These are phyloP conservation scores for Parietaria judaica DNA, from an alignment of 306 rosid species.

Conservation along the genomic window DNA sequence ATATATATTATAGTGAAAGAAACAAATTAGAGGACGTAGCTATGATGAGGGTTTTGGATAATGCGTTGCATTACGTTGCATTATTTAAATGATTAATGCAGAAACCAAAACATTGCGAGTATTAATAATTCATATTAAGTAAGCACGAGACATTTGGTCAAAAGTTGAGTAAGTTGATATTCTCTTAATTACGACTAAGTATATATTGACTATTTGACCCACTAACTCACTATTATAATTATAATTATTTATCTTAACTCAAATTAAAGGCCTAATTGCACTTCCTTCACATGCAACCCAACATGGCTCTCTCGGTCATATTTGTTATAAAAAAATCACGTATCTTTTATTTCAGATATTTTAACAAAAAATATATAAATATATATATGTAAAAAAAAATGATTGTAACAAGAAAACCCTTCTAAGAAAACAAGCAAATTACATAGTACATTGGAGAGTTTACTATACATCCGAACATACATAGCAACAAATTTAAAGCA, in stretches of 20 bases:
- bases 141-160: constrained; percentile 13
- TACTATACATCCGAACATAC: no score
- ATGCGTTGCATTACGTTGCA: not conserved
- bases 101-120: constrained; percentile 9
- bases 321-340: not conserved
- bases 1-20: no score
- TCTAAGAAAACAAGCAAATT: not conserved
- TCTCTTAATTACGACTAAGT: not conserved
- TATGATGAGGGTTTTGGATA: no score
- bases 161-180: constrained; percentile 9
- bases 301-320: constrained; percentile 25
- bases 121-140: not conserved
- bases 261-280: constrained; percentile 22
- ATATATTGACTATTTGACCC: no score
- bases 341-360: constrained; percentile 12
- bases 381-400: not conserved
- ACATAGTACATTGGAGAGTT: not conserved
- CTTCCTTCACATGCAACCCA: constrained; percentile 45
- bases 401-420: constrained; percentile 9
- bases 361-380: not conserved
- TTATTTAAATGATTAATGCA: not conserved
- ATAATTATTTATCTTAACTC: constrained; percentile 27
- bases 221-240: constrained; percentile 2
- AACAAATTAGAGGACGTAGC: no score
- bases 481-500: no score